phyloP scores from a whole-genome alignment of 768 basidiomycete genomes.

The Lyophyllum semitale region DNA sequence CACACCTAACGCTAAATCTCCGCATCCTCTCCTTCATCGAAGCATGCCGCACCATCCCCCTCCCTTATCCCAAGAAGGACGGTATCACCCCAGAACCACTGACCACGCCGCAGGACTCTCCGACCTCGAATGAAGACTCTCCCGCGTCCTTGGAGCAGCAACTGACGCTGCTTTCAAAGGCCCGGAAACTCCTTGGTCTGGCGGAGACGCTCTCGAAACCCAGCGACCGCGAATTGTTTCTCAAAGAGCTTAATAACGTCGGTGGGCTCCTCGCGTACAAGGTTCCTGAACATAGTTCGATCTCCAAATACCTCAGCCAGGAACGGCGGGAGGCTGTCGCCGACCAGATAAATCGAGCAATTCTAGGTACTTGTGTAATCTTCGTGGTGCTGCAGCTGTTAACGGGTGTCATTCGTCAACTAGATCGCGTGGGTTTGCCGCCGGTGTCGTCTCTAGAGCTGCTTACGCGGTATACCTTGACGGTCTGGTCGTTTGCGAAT shows the following conservation, averaged over 20 bases:
- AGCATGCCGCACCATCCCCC: slow-evolving; percentile 71
- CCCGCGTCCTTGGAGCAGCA: slow-evolving; percentile 41
- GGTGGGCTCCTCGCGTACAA: slow-evolving; percentile 82
- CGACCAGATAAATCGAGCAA: slow-evolving; percentile 85
- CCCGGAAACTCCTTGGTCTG: slow-evolving; percentile 67
- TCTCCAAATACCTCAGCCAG: slow-evolving; percentile 75
- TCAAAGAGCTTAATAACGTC: slow-evolving; percentile 73
- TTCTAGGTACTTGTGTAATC: slow-evolving; percentile 61
- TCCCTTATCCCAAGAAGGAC: slow-evolving; percentile 40
- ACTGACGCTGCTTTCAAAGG: slow-evolving; percentile 51
- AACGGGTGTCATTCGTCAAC: background rate
- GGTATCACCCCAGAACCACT: slow-evolving; percentile 1
- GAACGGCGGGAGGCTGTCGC: slow-evolving; percentile 81
- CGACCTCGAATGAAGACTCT: slow-evolving; percentile 23
- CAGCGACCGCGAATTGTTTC: slow-evolving; percentile 60
- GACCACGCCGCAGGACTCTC: background rate
- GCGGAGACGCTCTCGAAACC: slow-evolving; percentile 57
- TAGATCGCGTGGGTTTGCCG: slow-evolving; percentile 54
- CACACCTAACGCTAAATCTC: slow-evolving; percentile 80
- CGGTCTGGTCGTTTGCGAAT: slow-evolving; percentile 58
- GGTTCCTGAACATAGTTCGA: slow-evolving; percentile 74
- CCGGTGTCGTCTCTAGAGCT: slow-evolving; percentile 66
- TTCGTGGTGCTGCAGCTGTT: background rate
- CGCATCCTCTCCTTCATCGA: slow-evolving; percentile 89
- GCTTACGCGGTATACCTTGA: slow-evolving; percentile 63